Evolutionary conservation across 2,329 filamentous ascomycete genomes (phyloP).

Genomic region (Colletotrichum spaethianum): DNA sequence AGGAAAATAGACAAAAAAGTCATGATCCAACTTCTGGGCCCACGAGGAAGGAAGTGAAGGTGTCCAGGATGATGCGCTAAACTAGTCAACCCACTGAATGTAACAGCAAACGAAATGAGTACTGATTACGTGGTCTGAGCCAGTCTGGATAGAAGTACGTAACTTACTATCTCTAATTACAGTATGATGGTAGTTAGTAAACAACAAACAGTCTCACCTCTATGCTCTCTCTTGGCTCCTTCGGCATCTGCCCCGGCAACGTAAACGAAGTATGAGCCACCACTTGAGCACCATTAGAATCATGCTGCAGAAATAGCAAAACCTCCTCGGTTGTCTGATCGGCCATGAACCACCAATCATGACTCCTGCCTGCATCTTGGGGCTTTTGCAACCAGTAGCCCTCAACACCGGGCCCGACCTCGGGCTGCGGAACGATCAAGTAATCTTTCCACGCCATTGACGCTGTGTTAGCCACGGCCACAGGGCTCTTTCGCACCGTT

Average conservation of each 20-base stretch:
- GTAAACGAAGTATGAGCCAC: constrained; percentile 18
- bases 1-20: too few species aligned
- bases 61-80: too few species aligned
- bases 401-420: constrained; percentile 20
- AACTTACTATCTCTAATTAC: too few species aligned
- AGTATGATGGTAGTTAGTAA: constrained; percentile 48
- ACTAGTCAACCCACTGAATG: too few species aligned
- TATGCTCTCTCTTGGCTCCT: constrained; percentile 21
- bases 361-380: background rate
- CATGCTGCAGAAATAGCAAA: constrained; percentile 14
- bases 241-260: constrained; percentile 5
- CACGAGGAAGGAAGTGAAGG: too few species aligned
- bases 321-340: constrained; percentile 23
- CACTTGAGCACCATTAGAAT: constrained; percentile 14
- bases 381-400: constrained; percentile 24
- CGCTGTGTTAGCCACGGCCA: constrained; percentile 4
- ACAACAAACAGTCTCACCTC: constrained; percentile 27
- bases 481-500: constrained; percentile 26
- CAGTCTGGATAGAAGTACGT: too few species aligned
- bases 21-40: too few species aligned
- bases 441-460: constrained; percentile 31
- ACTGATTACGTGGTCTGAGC: too few species aligned
- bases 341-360: constrained; percentile 28
- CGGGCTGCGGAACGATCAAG: constrained; percentile 19
- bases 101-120: too few species aligned